These are phyloP conservation scores for Taxillus chinensis DNA, from an alignment of 164 flowering plant genomes.

Conservation along the genomic window DNA sequence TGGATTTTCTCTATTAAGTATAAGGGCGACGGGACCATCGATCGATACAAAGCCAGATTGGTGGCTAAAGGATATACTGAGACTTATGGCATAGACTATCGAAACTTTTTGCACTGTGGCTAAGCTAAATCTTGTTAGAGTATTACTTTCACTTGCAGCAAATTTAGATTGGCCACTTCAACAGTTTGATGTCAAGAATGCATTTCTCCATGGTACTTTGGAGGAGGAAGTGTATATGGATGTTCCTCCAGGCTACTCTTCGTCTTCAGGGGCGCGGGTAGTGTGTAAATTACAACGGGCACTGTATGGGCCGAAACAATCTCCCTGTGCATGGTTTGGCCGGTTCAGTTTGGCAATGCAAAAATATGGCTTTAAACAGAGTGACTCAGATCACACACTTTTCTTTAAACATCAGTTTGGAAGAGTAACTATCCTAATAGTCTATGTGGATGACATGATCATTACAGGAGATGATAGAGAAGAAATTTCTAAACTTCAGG, in stretches of 20 bases:
- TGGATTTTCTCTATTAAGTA: slow-evolving; percentile 2
- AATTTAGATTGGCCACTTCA: slow-evolving; percentile 1
- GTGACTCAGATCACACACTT: slow-evolving; percentile 3
- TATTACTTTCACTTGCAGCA: not conserved
- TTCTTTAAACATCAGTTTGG: slow-evolving; percentile 1
- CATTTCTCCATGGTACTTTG: not conserved
- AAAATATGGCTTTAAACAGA: not conserved
- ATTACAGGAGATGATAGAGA: slow-evolving; percentile 1
- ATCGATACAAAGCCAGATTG: not conserved
- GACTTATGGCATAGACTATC: slow-evolving; percentile 3
- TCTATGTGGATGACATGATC: slow-evolving; percentile 3
- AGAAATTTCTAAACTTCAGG: slow-evolving; percentile 1
- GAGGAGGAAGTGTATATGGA: not conserved
- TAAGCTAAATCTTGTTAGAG: slow-evolving; percentile 1
- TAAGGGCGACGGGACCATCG: not conserved
- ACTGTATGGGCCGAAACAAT: not conserved
- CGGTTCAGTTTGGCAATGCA: not conserved
- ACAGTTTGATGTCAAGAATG: slow-evolving; percentile 1
- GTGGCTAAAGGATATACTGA: not conserved
- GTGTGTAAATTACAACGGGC: slow-evolving; percentile 1
- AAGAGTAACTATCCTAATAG: not conserved
- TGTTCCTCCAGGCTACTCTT: not conserved
- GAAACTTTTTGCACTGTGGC: slow-evolving; percentile 4
- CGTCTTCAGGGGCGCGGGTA: not conserved
- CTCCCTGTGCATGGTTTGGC: not conserved